Conservation (phyloP, 495 filamentous ascomycete species). For the Thermothielavioides terrestris region DNA sequence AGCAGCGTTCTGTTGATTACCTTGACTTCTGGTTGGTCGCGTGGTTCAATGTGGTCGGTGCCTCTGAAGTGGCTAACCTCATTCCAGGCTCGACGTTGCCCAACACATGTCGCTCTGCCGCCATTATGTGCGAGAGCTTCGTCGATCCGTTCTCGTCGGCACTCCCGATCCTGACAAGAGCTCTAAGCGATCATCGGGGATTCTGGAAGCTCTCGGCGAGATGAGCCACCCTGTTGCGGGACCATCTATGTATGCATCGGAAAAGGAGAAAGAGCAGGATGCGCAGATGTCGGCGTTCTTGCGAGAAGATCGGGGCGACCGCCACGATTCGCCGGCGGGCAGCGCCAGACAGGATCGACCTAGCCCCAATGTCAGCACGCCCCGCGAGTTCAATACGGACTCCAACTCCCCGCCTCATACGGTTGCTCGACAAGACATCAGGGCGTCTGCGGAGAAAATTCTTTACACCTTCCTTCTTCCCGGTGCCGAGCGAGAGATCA, state of each 20-base stretch:
- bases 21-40: slow-evolving; percentile 85
- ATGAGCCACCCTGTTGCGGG: slow-evolving; percentile 50
- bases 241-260: slow-evolving; percentile 38
- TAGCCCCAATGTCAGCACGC: slow-evolving; percentile 51
- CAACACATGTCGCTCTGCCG: slow-evolving; percentile 98
- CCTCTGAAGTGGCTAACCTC: slow-evolving; percentile 4
- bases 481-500: slow-evolving; percentile 90
- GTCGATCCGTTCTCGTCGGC: slow-evolving; percentile 82
- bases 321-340: slow-evolving; percentile 57
- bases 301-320: slow-evolving; percentile 57
- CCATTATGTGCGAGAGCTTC: slow-evolving; percentile 92
- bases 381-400: slow-evolving; percentile 47
- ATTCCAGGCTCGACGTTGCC: slow-evolving; percentile 93
- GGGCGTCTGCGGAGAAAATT: slow-evolving; percentile 92
- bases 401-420: slow-evolving; percentile 77
- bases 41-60: not conserved
- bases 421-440: slow-evolving; percentile 76
- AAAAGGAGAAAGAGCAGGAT: slow-evolving; percentile 61
- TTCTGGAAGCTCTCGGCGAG: slow-evolving; percentile 65
- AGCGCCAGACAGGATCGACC: slow-evolving; percentile 61
- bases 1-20: slow-evolving; percentile 95
- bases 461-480: slow-evolving; percentile 91
- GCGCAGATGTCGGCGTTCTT: slow-evolving; percentile 84
- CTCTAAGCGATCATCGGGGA: slow-evolving; percentile 73
- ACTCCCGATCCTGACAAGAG: slow-evolving; percentile 85